phyloP scores from a whole-genome alignment of 2,329 filamentous ascomycete genomes.

The Nannizziopsis barbatae region DNA sequence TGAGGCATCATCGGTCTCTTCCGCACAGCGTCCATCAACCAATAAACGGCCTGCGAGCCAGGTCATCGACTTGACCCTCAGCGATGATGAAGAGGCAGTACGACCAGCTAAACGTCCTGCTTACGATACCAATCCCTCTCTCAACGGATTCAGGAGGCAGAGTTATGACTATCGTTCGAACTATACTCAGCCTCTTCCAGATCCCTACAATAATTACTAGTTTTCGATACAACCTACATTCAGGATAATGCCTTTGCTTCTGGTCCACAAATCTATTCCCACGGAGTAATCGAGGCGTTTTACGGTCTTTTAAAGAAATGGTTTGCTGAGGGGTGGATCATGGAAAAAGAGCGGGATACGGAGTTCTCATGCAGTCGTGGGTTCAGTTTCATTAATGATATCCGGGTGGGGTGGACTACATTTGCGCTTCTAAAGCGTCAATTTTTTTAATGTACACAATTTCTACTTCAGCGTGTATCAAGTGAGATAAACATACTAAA shows the following conservation, averaged over 20 bases:
- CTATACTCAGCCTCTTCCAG: constrained; percentile 2
- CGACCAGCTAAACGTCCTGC: constrained; percentile 27
- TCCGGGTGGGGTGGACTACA: not conserved
- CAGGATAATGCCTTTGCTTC: too few species aligned
- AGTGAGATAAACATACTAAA: too few species aligned
- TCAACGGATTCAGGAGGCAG: constrained; percentile 14
- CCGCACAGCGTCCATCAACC: constrained; percentile 25
- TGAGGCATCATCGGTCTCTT: constrained; percentile 32
- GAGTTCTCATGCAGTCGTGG: not conserved
- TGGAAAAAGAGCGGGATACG: too few species aligned
- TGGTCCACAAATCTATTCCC: too few species aligned
- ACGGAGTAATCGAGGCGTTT: too few species aligned
- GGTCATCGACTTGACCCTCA: constrained; percentile 46
- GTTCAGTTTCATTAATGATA: not conserved
- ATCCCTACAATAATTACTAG: constrained; percentile 7
- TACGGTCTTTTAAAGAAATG: too few species aligned
- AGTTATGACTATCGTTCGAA: constrained; percentile 9
- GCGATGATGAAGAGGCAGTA: constrained; percentile 39
- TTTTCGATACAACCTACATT: not conserved
- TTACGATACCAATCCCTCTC: constrained; percentile 14
- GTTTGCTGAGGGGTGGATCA: too few species aligned
- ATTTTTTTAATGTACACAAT: not conserved
- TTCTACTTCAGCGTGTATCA: too few species aligned
- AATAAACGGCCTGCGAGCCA: constrained; percentile 39
- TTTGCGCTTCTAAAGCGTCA: too few species aligned